Base-by-base conservation (phyloP, 441 rosid species). In the Adansonia grandidieri region DNA sequence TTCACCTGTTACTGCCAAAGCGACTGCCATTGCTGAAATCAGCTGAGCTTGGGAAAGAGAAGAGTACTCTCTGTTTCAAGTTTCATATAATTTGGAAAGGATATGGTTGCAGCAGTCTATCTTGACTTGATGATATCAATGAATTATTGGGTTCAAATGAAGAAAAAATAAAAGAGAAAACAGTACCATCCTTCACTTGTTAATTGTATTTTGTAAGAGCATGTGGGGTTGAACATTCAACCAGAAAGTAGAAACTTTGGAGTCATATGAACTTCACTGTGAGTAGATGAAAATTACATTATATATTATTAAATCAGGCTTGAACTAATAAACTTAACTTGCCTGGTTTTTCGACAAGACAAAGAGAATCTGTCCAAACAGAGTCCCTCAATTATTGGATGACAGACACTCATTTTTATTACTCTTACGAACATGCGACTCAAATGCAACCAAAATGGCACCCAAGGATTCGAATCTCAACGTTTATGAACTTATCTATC, bases 11-110 rank as follows among this genome's bases (percentile, higher is more conserved):
- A 84, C 51, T 2, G 74, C 71, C 20, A 86, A 40, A 24, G 83
- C 89, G 44, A 68, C 81, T 45, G 89, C 89, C 92, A 89, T 87
- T 7, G 47, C 19, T 32, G 6, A 32, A 13, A 42, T 5, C 78
- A 5, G 53, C 5, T 28, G 17, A 9, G 70, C 61, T 53, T 7
- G 28, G 70, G 14, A 8, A 8, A 45, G 44, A 20, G 28, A 28
- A 20, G 6, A 19, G 5, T 14, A 9, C 9, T 6, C 17, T 6
- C 17, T 60, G 40, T 5, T 22, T 48, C 37, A 45, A 60, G 68
- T 15, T 15, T 22, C 1, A 6, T 57, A 75, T 19, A 56, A 56
- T 44, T 45, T 57, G 53, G 66, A 61, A 57, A 19, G 66, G 13
- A 57, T 37, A 6, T 42, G 63, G 7, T 72, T 20, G 7, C 5